These are phyloP conservation scores for Argentina anserina DNA, from an alignment of 306 rosid genomes.

Conservation along the genomic window DNA sequence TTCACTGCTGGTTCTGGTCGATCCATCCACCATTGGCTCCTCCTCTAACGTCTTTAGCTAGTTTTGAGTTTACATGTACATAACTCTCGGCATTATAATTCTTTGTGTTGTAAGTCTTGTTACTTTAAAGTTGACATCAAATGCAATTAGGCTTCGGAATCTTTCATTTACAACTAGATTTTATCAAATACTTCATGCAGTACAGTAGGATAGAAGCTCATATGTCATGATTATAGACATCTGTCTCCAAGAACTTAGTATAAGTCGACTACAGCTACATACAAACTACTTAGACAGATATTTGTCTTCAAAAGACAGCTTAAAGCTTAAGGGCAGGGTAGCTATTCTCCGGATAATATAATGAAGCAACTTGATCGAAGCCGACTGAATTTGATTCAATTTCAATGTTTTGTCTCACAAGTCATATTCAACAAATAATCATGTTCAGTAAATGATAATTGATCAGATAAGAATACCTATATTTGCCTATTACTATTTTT, in stretches of 20 bases:
- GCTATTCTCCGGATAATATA: background rate
- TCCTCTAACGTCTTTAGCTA: too few relatives aligned
- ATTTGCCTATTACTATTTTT: background rate
- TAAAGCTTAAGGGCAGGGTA: background rate
- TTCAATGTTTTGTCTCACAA: background rate
- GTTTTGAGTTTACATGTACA: too few relatives aligned
- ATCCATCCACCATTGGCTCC: too few relatives aligned
- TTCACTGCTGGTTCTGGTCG: too few relatives aligned
- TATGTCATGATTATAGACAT: background rate
- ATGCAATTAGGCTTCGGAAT: background rate
- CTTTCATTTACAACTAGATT: background rate
- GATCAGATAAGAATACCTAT: background rate
- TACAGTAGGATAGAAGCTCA: background rate
- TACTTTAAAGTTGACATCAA: background rate
- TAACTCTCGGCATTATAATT: too few relatives aligned
- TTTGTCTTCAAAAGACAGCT: background rate
- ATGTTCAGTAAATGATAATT: background rate
- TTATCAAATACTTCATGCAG: background rate
- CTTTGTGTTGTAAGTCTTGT: too few relatives aligned
- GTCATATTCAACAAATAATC: background rate
- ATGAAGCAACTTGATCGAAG: background rate
- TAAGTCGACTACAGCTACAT: background rate
- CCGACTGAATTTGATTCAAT: background rate
- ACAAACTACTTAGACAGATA: background rate
- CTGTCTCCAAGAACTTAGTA: background rate